These are phyloP conservation scores for Ophiostoma ips DNA, from an alignment of 2,329 filamentous ascomycete species.

Conservation along the genomic window DNA sequence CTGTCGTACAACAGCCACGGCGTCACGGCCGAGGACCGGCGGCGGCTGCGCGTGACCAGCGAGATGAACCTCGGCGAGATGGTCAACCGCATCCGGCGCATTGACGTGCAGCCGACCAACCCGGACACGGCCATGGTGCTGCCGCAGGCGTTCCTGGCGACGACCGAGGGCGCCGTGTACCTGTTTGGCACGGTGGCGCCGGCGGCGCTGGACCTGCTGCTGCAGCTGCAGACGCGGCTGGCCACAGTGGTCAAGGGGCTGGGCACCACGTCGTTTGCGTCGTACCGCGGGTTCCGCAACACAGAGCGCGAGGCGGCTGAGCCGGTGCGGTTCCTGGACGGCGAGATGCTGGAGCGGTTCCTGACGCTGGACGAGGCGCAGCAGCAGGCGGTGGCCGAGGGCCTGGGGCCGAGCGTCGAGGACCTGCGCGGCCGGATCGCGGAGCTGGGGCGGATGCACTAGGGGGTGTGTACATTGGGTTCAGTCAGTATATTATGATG, in stretches of 20 bases:
- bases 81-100: slow-evolving; percentile 72
- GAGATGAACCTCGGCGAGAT: slow-evolving; percentile 84
- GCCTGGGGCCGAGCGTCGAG: slow-evolving; percentile 46
- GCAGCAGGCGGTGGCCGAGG: slow-evolving; percentile 40
- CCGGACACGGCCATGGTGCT: slow-evolving; percentile 51
- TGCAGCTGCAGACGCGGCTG: slow-evolving; percentile 64
- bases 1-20: slow-evolving; percentile 60
- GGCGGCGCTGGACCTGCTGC: slow-evolving; percentile 61
- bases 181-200: slow-evolving; percentile 70
- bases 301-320: slow-evolving; percentile 55
- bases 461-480: background rate
- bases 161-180: slow-evolving; percentile 85
- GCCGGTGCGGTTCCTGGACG: slow-evolving; percentile 81
- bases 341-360: slow-evolving; percentile 78
- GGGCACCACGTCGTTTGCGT: slow-evolving; percentile 61
- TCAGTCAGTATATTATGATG: no score
- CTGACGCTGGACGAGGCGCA: slow-evolving; percentile 51
- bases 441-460: slow-evolving; percentile 46
- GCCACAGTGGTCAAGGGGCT: slow-evolving; percentile 51
- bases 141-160: slow-evolving; percentile 77
- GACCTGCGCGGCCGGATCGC: slow-evolving; percentile 49
- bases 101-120: slow-evolving; percentile 48
- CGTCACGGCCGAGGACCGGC: slow-evolving; percentile 59
- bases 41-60: slow-evolving; percentile 56
- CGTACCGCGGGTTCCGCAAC: slow-evolving; percentile 72